Conservation (phyloP, 352 stramenopile species). For the Phytopythium mirpurense region DNA sequence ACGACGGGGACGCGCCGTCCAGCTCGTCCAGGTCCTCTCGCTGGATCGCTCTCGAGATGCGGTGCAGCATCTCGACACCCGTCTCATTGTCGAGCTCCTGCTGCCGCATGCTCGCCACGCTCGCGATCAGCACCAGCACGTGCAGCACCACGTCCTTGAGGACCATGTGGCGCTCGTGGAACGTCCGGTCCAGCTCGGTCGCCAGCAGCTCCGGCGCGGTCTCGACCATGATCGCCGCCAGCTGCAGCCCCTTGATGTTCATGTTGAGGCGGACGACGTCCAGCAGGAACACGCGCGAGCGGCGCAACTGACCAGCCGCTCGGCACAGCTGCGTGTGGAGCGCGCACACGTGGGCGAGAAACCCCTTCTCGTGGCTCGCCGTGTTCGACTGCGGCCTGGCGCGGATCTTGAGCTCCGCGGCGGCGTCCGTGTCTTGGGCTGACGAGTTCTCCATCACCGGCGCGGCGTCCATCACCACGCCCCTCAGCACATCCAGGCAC, state of each 20-base stretch:
- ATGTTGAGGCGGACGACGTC: conserved; percentile 33
- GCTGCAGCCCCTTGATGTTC: conserved; percentile 41
- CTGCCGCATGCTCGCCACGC: conserved; percentile 16
- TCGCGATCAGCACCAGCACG: conserved; percentile 21
- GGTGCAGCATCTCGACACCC: conserved; percentile 25
- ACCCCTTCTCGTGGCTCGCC: conserved; percentile 31
- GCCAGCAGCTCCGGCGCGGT: conserved; percentile 25
- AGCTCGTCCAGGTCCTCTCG: conserved; percentile 24
- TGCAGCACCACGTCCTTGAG: conserved; percentile 28
- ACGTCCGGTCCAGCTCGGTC: conserved; percentile 27
- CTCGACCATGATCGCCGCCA: conserved; percentile 28
- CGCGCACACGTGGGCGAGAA: conserved; percentile 34
- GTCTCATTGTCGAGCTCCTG: conserved; percentile 31
- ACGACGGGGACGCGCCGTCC: conserved; percentile 3
- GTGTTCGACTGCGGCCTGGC: not conserved
- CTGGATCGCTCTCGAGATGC: conserved; percentile 23
- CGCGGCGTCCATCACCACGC: conserved; percentile 14
- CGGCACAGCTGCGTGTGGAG: conserved; percentile 34
- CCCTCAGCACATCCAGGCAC: conserved; percentile 21
- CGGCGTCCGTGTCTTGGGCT: not conserved
- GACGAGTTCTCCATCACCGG: conserved; percentile 4
- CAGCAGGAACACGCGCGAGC: conserved; percentile 36
- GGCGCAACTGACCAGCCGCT: conserved; percentile 10
- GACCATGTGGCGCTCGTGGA: conserved; percentile 12
- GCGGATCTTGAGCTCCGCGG: not conserved